These are phyloP conservation scores for Tuber aestivum DNA, from an alignment of 495 filamentous ascomycete species.

Conservation along the genomic window DNA sequence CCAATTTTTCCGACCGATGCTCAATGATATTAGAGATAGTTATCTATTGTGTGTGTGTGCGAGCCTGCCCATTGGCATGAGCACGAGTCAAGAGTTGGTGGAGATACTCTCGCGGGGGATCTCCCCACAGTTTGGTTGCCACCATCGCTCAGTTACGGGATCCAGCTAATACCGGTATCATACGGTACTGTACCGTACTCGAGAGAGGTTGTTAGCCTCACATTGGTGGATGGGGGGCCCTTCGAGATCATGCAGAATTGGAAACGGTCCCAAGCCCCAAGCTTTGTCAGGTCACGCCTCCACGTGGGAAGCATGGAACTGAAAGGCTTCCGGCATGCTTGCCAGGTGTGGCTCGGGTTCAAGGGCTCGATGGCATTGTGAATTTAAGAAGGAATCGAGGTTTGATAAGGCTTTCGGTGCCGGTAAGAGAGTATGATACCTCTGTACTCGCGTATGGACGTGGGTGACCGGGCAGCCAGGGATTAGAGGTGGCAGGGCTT, in stretches of 20 bases:
- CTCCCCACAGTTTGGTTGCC: background rate
- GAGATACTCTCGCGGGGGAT: background rate
- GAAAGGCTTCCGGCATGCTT: background rate
- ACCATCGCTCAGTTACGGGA: background rate
- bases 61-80: no score
- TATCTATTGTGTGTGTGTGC: background rate
- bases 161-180: background rate
- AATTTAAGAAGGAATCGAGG: background rate
- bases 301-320: background rate
- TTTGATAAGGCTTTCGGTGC: background rate
- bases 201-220: background rate
- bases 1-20: background rate
- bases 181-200: background rate
- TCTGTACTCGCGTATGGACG: no score
- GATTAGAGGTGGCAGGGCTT: no score
- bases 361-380: background rate
- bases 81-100: background rate
- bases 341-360: background rate
- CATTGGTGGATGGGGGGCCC: background rate
- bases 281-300: background rate
- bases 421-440: no score
- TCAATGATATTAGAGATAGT: background rate
- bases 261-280: background rate
- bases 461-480: no score
- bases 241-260: background rate